Conservation (phyloP, 306 rosid species). For the Prunus davidiana region DNA sequence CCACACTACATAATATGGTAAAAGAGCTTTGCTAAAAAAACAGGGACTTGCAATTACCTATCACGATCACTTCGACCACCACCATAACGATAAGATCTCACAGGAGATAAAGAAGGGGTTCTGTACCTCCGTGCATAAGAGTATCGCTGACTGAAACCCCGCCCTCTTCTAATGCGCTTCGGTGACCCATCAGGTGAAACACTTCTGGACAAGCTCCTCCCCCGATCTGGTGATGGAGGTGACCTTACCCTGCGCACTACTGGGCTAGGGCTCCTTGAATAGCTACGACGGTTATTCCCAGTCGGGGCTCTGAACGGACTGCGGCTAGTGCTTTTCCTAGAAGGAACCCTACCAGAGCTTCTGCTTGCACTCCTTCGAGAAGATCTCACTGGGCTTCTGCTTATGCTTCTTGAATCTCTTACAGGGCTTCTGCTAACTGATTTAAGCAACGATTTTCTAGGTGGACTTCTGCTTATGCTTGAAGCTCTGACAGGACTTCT, state of each 20-base stretch:
- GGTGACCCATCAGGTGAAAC: slow-evolving; percentile 83
- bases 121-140: slow-evolving; percentile 92
- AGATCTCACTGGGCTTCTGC: slow-evolving; percentile 76
- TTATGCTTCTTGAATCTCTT: slow-evolving; percentile 49
- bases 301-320: slow-evolving; percentile 64
- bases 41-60: slow-evolving; percentile 39
- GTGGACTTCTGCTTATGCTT: slow-evolving; percentile 70
- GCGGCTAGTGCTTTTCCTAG: slow-evolving; percentile 55
- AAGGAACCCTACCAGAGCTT: slow-evolving; percentile 71
- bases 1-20: background rate
- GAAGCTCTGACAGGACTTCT: slow-evolving; percentile 71
- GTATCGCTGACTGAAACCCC: slow-evolving; percentile 92
- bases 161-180: slow-evolving; percentile 90
- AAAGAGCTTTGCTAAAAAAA: background rate
- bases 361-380: slow-evolving; percentile 76
- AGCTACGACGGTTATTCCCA: slow-evolving; percentile 63
- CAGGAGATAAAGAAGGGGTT: slow-evolving; percentile 89
- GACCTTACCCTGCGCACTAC: slow-evolving; percentile 63
- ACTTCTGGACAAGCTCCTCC: slow-evolving; percentile 81
- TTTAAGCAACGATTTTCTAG: slow-evolving; percentile 44
- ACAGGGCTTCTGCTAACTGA: slow-evolving; percentile 62
- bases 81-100: slow-evolving; percentile 76
- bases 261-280: slow-evolving; percentile 85
- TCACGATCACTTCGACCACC: slow-evolving; percentile 87
- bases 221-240: slow-evolving; percentile 48